Evolutionary conservation across 1,284 basidiomycete species (phyloP), one percentile per base, ranked within the genome.

Genomic region (Mycena citricolor): DNA sequence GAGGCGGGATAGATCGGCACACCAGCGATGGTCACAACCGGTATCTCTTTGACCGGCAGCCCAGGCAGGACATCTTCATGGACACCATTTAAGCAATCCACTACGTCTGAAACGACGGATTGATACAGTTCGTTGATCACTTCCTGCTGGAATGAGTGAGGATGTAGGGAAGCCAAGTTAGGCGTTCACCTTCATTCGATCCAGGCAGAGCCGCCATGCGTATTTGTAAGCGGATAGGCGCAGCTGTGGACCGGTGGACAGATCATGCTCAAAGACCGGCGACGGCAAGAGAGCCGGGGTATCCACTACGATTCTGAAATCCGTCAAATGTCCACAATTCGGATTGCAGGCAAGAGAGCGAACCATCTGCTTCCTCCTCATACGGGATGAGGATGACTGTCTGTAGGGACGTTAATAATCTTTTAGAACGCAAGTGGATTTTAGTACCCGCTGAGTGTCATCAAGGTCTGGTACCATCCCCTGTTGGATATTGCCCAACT

Each of bases 11-110:
- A n/a, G n/a, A n/a, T 14, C 13, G n/a, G 54, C 70, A 32, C 51
- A 81, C 81, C 73, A 42, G 73, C 73, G 30, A 87, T 64, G 2
- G 74, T 63, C 39, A 81, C 63, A n/a, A 75, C 66, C 12, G 79
- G 76, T 11, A 83, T 54, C 54, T 83, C 80, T 10, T 66, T 52
- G 36, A 70, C 70, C 0, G 79, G 77, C 17, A 79, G 56, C 13
- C 72, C 73, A n/a, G 68, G 67, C 0, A 76, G 54, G 13, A 59
- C 48, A 32, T 70, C 59, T 1, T 53, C 51, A 49, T 79, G 73
- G 8, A 74, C 66, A 6, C 51, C 57, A 29, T 63, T 53, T 10
- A 81, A 64, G 34, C 67, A 55, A 8, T 70, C 55, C 4, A 70
- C 59, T 5, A 81, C 63, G 16, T 57, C 60, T 10, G 63, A 58